Evolutionary conservation across 805 yeast species (phyloP).

Genomic region (Yarrowia yakushimensis): DNA sequence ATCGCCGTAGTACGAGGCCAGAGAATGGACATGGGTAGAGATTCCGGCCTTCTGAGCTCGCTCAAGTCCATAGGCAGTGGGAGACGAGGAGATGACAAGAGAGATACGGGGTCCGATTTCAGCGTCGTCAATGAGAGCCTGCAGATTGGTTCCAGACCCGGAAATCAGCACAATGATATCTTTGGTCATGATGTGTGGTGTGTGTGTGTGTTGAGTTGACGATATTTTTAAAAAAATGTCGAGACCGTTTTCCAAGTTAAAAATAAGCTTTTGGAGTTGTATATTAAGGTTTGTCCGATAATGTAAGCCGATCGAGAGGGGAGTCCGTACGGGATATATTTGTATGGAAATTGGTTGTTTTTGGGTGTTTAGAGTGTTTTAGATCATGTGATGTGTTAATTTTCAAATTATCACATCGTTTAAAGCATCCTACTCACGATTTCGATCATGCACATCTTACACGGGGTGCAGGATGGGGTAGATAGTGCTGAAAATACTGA

Average conservation of each 20-base stretch:
- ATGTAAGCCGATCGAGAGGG: background rate
- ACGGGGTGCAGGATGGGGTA: constrained; percentile 7
- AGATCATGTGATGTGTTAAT: background rate
- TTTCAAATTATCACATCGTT: background rate
- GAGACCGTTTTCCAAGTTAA: background rate
- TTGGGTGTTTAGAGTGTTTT: background rate
- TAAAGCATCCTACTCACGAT: too few species aligned
- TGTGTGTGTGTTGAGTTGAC: background rate
- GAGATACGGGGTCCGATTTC: constrained; percentile 48
- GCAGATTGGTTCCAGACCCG: constrained; percentile 93
- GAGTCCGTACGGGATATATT: background rate
- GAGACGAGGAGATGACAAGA: constrained; percentile 79
- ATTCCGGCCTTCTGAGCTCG: constrained; percentile 71
- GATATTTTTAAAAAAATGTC: background rate
- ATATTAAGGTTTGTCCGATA: background rate
- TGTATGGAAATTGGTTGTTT: background rate
- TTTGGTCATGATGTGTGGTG: constrained; percentile 16
- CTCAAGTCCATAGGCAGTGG: constrained; percentile 80
- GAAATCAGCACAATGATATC: constrained; percentile 77
- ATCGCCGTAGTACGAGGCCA: constrained; percentile 69
- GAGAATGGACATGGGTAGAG: constrained; percentile 64
- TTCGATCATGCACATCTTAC: background rate
- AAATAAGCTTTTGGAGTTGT: background rate
- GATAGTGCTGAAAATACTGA: background rate
- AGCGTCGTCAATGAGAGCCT: constrained; percentile 83